Base-by-base conservation (phyloP, 2,329 filamentous ascomycete genomes). In the Fusarium beomiforme region DNA sequence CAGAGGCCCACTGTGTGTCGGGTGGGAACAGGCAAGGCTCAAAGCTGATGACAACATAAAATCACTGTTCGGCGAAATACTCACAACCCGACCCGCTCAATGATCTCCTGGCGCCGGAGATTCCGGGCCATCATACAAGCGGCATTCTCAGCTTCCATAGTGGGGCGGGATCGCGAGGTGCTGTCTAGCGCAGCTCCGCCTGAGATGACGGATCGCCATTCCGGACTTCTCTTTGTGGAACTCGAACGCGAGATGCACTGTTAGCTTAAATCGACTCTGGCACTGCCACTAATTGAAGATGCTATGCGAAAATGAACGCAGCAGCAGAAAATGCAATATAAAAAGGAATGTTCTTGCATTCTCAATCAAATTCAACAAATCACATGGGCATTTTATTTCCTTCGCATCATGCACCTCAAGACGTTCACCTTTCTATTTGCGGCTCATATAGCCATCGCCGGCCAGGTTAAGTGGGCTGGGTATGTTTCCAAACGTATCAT, bases 391-490 rank as follows among this genome's bases (percentile, higher is more conserved):
- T 23, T n/a, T 9, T 24, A n/a, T 10, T n/a, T 19, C 10, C n/a
- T 16, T 24, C 4, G 1, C 33, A 53, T 23, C 17, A 58, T 58
- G 55, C 55, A 37, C 8, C 7, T 53, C 13, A 50, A 53, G 12
- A 8, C 17, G 6, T 21, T 58, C 7, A 12, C 6, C 1, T n/a
- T 58, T 3, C n/a, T 33, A 14, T n/a, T 39, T 1, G 44, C 17
- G 2, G 44, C 24, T 16, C 33, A 58, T 10, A 21, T 16, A 3
- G 17, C 24, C 3, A 4, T 31, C 12, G 44, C 33, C 5, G 14
- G 13, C n/a, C 44, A 53, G 2, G 33, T 58, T 2, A 26, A 58
- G 26, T 58, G 55, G 55, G 17, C 44, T 24, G 55, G 55, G 44
- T 53, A 53, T 5, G 44, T 17, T 5, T 1, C 21, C 5, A 34